Conservation (phyloP, 306 rosid species). For the Vigna unguiculata region DNA sequence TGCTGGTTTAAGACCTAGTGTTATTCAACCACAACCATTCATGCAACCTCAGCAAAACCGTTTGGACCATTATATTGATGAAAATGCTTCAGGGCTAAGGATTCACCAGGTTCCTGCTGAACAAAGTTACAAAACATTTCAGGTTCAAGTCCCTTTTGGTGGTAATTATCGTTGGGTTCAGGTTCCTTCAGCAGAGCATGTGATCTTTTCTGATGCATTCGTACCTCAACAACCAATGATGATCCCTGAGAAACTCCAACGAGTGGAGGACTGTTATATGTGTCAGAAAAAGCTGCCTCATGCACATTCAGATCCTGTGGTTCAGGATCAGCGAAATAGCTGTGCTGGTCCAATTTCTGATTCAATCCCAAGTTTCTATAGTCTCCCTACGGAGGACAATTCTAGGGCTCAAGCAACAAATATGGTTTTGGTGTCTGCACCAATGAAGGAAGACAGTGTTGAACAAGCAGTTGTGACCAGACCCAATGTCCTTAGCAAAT, state of each 20-base stretch:
- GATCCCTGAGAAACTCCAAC: conserved; percentile 57
- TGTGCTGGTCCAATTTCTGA: conserved; percentile 58
- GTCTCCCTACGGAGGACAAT: conserved; percentile 62
- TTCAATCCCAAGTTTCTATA: conserved; percentile 53
- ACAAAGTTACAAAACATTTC: conserved; percentile 70
- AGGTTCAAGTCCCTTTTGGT: conserved; percentile 69
- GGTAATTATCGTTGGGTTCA: conserved; percentile 74
- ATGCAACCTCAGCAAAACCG: conserved; percentile 65
- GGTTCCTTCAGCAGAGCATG: conserved; percentile 62
- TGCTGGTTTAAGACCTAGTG: conserved; percentile 60
- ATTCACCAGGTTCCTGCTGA: conserved; percentile 75
- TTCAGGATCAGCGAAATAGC: conserved; percentile 63
- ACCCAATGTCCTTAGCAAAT: conserved; percentile 53
- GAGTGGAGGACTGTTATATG: conserved; percentile 75
- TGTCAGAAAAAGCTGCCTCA: conserved; percentile 88
- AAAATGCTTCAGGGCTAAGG: conserved; percentile 62
- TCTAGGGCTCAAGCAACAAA: conserved; percentile 57
- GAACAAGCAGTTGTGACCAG: conserved; percentile 66
- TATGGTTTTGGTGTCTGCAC: conserved; percentile 57
- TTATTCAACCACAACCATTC: conserved; percentile 61
- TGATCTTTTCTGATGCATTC: conserved; percentile 58
- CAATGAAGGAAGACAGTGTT: conserved; percentile 54
- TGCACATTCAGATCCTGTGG: conserved; percentile 82
- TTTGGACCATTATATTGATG: conserved; percentile 63
- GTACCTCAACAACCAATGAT: conserved; percentile 61